Evolutionary conservation across 1,139 yeast genomes (phyloP).

Genomic region (Torulaspora globosa): DNA sequence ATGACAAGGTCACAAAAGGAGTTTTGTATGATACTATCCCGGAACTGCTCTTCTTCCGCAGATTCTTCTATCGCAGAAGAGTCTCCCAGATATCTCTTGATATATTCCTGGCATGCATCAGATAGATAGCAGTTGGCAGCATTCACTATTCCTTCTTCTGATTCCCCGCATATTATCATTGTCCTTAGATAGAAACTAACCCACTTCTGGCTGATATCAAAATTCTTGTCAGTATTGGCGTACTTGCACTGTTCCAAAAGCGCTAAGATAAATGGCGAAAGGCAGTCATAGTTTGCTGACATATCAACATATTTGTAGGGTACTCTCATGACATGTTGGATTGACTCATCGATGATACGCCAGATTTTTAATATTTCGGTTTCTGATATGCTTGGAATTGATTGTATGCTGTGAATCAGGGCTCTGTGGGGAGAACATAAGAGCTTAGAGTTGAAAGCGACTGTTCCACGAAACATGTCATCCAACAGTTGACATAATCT

Average conservation of each 20-base stretch:
- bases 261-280: constrained; percentile 67
- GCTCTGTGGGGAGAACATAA: constrained; percentile 46
- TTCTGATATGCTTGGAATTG: constrained; percentile 15
- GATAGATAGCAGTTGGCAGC: constrained; percentile 33
- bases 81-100: constrained; percentile 19
- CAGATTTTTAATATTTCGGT: constrained; percentile 41
- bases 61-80: constrained; percentile 12
- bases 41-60: not conserved
- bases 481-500: constrained; percentile 43
- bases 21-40: constrained; percentile 12
- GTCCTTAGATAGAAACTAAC: constrained; percentile 45
- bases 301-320: constrained; percentile 83
- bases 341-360: constrained; percentile 66
- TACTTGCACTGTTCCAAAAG: constrained; percentile 70
- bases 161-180: constrained; percentile 54
- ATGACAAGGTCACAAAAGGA: constrained; percentile 35
- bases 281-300: constrained; percentile 42
- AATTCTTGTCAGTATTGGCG: constrained; percentile 39
- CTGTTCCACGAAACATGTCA: constrained; percentile 43
- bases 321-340: constrained; percentile 61
- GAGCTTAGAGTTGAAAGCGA: constrained; percentile 45
- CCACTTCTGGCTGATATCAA: constrained; percentile 46
- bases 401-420: constrained; percentile 42
- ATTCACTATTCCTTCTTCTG: constrained; percentile 36
- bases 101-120: constrained; percentile 16